Evolutionary conservation across 495 filamentous ascomycete species (phyloP), one percentile per base, ranked within the genome.

Genomic region (Talaromyces nanjingensis): DNA sequence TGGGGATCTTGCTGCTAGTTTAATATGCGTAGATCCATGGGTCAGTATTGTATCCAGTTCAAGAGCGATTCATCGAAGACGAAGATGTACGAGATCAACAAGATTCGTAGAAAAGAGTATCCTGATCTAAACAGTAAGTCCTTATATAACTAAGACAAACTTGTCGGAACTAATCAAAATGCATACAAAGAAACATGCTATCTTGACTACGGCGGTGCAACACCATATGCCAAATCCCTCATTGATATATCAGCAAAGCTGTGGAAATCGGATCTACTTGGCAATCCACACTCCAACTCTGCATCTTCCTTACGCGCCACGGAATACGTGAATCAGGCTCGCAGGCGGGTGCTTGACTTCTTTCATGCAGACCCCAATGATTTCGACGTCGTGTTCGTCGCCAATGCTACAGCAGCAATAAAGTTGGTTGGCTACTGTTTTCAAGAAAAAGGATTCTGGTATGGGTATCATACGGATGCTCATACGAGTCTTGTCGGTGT

Each of bases 191-290:
- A 67, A 52, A 74, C 68, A 67, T 77, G 74, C 2, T 92, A 92
- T 72, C 84, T 92, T 29, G 89, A 92, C 68, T 89, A 92, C 76
- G 84, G 83, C 25, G 89, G 89, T 18, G 83, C 89, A n/a, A 90
- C 89, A 3, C 81, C 90, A 47, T 89, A 89, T 64, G 82, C 89
- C 20, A 83, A 76, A 68, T 87, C 88, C 12, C 76, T 86, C 24
- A 73, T 90, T 27, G 74, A 82, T 18, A 72, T 79, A 14, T 89
- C 90, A 72, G 80, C 84, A 20, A 62, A 76, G 1, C 82, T 84
- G 59, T 77, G 91, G 70, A 73, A 78, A 7, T 64, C 77, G 3
- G 82, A 82, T 65, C 79, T 93, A 42, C 86, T 87, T 64, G 89
- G 90, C 24, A 93, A 93, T 67, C 90, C 90, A 6, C 90, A 93